A percentile compares a stretch with the other conserved stretches of the same genome.
Evolutionary conservation across 1,139 yeast genomes (phyloP).

Genomic region (Starmera stellimalicola): DNA sequence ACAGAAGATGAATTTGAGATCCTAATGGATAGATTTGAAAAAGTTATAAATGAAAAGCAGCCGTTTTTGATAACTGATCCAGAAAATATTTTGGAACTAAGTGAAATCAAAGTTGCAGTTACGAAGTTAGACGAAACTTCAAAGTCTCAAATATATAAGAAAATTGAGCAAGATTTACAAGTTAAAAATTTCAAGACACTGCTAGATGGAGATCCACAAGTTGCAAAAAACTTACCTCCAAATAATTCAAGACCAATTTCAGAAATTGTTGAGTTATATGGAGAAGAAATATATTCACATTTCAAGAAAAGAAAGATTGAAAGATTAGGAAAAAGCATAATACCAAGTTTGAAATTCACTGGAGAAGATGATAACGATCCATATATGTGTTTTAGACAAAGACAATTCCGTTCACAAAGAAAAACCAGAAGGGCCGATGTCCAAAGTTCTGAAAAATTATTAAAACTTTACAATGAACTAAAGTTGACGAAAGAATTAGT

Average conservation of each 20-base stretch:
- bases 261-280: constrained; percentile 52
- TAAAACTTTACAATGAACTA: constrained; percentile 67
- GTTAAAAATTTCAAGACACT: constrained; percentile 28
- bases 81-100: constrained; percentile 56
- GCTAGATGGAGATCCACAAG: constrained; percentile 34
- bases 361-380: constrained; percentile 94
- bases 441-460: constrained; percentile 77
- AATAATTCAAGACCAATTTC: constrained; percentile 36
- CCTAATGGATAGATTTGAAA: constrained; percentile 66
- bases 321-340: constrained; percentile 60
- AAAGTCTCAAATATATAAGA: constrained; percentile 23
- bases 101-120: constrained; percentile 50
- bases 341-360: constrained; percentile 67
- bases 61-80: constrained; percentile 88
- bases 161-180: constrained; percentile 24
- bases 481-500: constrained; percentile 68
- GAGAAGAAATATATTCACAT: constrained; percentile 63
- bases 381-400: constrained; percentile 88
- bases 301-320: constrained; percentile 71
- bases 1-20: constrained; percentile 82
- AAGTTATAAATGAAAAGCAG: constrained; percentile 66
- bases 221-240: constrained; percentile 11
- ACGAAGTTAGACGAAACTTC: constrained; percentile 23
- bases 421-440: constrained; percentile 94
- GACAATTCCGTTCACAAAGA: constrained; percentile 93